These are phyloP conservation scores for Aureobasidium sp. DNA, from an alignment of 2,329 filamentous ascomycete genomes.

Conservation along the genomic window DNA sequence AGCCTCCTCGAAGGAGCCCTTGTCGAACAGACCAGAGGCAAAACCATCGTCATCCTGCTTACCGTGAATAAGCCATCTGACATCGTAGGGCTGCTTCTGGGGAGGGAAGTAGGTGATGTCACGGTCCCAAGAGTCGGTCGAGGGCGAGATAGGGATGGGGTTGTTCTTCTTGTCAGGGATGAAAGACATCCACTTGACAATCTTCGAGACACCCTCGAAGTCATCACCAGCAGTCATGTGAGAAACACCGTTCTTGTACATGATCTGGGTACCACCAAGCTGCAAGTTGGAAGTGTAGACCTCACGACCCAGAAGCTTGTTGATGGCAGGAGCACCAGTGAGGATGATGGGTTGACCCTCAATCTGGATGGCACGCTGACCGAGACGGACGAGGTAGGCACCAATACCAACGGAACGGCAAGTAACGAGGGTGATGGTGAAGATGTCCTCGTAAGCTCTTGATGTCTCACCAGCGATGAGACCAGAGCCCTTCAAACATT, in stretches of 20 bases:
- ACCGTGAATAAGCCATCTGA: conserved; percentile 85
- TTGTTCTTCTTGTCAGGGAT: conserved; percentile 91
- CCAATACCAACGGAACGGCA: conserved; percentile 98
- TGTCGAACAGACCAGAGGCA: conserved; percentile 88
- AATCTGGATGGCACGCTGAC: conserved; percentile 96
- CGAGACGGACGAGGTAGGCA: conserved; percentile 95
- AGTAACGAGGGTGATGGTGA: conserved; percentile 94
- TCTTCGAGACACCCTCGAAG: conserved; percentile 95
- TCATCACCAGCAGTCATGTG: conserved; percentile 98
- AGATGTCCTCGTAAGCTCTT: conserved; percentile 96
- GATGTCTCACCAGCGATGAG: conserved; percentile 97
- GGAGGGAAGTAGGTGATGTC: conserved; percentile 76
- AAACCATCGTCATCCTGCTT: conserved; percentile 80
- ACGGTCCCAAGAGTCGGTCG: conserved; percentile 82
- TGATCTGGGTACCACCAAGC: conserved; percentile 99
- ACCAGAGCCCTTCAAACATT: conserved; percentile 94
- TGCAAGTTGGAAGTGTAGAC: conserved; percentile 99
- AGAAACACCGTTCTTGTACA: conserved; percentile 99
- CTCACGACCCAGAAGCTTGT: conserved; percentile 95
- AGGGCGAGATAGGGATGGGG: conserved; percentile 85
- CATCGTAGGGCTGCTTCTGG: conserved; percentile 80
- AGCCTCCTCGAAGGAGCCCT: conserved; percentile 91
- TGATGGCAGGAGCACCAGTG: conserved; percentile 92
- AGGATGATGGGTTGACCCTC: conserved; percentile 98
- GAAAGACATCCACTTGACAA: conserved; percentile 96